These are phyloP conservation scores for Talaromyces sp. DNA, from an alignment of 2,329 filamentous ascomycete genomes.

Conservation along the genomic window DNA sequence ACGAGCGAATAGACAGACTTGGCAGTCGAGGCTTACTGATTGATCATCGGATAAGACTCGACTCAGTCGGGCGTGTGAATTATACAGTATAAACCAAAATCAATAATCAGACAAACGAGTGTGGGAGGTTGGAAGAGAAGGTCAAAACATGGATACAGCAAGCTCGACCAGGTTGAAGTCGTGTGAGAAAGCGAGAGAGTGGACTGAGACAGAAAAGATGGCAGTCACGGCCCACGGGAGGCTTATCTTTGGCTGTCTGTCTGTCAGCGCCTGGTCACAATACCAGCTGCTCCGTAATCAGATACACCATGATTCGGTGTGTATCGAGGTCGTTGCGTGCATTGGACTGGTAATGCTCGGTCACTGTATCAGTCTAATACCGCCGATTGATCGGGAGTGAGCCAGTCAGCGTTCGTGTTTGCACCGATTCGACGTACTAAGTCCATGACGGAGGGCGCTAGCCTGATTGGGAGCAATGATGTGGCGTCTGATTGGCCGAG, in stretches of 20 bases:
- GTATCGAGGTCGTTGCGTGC: no score
- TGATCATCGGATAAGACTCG: slow-evolving; percentile 2
- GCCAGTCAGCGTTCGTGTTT: not conserved
- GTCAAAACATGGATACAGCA: slow-evolving; percentile 4
- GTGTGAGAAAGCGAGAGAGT: not conserved
- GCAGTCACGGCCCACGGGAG: not conserved
- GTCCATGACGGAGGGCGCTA: not conserved
- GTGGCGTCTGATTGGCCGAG: not conserved
- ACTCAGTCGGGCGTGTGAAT: not conserved
- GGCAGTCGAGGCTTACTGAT: not conserved
- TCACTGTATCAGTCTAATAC: no score
- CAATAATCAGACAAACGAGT: slow-evolving; percentile 4
- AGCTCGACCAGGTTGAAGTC: not conserved
- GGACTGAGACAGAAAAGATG: not conserved
- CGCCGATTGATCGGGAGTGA: not conserved
- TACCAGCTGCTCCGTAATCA: no score
- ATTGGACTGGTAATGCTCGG: no score
- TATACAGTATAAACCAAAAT: no score
- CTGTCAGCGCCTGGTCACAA: no score
- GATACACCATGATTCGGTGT: no score
- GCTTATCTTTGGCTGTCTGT: slow-evolving; percentile 6
- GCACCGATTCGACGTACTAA: no score
- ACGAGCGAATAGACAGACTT: not conserved
- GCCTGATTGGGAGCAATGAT: not conserved
- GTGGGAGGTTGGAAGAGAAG: not conserved